Conservation (phyloP, 352 stramenopile species). For the Globisporangium camurandrum region DNA sequence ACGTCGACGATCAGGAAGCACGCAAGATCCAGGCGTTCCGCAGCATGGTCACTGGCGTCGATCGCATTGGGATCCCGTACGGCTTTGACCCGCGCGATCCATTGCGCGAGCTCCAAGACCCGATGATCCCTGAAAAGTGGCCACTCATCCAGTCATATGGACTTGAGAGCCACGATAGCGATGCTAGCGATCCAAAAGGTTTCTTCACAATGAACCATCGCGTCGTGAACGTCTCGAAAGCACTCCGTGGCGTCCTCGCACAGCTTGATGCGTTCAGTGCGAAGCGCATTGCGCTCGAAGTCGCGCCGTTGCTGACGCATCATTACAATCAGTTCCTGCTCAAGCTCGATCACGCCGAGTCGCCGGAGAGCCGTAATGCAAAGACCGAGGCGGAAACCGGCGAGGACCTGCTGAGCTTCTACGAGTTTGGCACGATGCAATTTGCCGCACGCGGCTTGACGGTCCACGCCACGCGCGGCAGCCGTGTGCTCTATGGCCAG, state of each 20-base stretch:
- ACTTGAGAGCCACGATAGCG: conserved; percentile 23
- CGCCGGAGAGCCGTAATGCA: conserved; percentile 22
- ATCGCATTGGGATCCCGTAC: conserved; percentile 52
- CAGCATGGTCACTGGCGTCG: conserved; percentile 38
- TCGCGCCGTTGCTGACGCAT: conserved; percentile 38
- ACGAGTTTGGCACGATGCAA: conserved; percentile 76
- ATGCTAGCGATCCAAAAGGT: conserved; percentile 20
- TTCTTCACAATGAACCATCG: conserved; percentile 78
- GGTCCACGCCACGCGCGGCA: conserved; percentile 23
- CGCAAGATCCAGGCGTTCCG: conserved; percentile 65
- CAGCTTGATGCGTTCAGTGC: conserved; percentile 49
- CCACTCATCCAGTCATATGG: conserved; percentile 67
- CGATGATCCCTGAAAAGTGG: conserved; percentile 66
- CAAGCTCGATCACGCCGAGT: conserved; percentile 63
- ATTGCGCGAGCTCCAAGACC: conserved; percentile 30
- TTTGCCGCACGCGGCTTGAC: conserved; percentile 32
- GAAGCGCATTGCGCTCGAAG: conserved; percentile 42
- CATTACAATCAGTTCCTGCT: conserved; percentile 61
- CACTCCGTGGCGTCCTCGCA: conserved; percentile 28
- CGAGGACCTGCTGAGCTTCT: conserved; percentile 69
- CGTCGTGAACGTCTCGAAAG: conserved; percentile 43
- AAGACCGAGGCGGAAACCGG: conserved; percentile 49
- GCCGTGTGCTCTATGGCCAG: conserved; percentile 54
- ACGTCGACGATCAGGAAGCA: conserved; percentile 55
- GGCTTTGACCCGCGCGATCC: conserved; percentile 17